phyloP scores from a whole-genome alignment of 805 yeast species.

The Clavispora asparagi region DNA sequence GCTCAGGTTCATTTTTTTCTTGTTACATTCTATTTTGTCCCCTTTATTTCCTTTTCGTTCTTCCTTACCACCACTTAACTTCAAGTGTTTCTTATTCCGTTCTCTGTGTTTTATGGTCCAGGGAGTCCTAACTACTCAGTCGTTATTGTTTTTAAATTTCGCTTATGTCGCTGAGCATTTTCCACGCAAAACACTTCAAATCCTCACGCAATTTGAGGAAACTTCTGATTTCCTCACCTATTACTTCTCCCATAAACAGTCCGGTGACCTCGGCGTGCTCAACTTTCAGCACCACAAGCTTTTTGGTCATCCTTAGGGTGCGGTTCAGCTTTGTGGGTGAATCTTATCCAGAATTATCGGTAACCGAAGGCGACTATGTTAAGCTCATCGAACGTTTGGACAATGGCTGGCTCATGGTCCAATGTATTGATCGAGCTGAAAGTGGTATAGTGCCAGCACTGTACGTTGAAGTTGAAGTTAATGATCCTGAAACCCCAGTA shows the following conservation, averaged over 20 bases:
- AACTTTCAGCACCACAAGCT: constrained; percentile 1
- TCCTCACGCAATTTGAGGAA: constrained; percentile 15
- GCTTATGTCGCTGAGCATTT: constrained; percentile 3
- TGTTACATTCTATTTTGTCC: background rate
- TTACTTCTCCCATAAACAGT: constrained; percentile 5
- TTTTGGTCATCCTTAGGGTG: constrained; percentile 23
- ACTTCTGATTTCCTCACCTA: constrained; percentile 23
- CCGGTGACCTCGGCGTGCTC: constrained; percentile 7
- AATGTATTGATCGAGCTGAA: constrained; percentile 17
- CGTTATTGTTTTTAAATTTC: background rate
- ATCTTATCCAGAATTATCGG: constrained; percentile 22
- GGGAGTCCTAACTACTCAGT: background rate
- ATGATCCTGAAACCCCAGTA: constrained; percentile 31
- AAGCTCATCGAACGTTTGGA: constrained; percentile 31
- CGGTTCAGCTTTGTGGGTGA: constrained; percentile 30
- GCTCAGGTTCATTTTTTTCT: background rate
- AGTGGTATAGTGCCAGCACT: constrained; percentile 36
- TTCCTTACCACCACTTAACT: too few species aligned
- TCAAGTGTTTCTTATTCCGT: background rate
- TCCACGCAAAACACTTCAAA: constrained; percentile 1
- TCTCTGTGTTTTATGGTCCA: background rate
- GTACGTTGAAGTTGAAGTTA: constrained; percentile 35
- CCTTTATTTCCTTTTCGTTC: background rate
- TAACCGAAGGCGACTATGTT: constrained; percentile 24
- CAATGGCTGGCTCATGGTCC: constrained; percentile 37